phyloP scores from a whole-genome alignment of 2,329 filamentous ascomycete genomes.

The Cladosporium colombiae region DNA sequence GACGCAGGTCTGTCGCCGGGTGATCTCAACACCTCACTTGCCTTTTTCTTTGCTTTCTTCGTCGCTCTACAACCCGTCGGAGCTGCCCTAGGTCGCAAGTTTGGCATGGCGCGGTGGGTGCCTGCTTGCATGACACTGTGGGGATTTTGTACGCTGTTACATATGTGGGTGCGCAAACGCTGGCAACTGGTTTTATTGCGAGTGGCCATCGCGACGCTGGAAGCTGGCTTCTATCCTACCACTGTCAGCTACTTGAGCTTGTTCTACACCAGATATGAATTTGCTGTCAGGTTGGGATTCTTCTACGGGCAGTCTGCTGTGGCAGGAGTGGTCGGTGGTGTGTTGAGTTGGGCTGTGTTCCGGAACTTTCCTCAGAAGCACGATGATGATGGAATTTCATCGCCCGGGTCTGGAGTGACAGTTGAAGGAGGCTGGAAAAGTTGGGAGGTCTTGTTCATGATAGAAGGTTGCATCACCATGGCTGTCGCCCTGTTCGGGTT shows the following conservation, averaged over 20 bases:
- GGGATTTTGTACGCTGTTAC: constrained; percentile 52
- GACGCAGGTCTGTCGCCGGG: constrained; percentile 55
- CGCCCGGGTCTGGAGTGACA: background rate
- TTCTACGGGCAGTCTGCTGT: constrained; percentile 61
- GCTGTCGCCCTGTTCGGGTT: constrained; percentile 50
- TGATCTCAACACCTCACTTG: constrained; percentile 58
- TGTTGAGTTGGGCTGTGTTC: constrained; percentile 55
- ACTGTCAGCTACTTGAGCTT: constrained; percentile 60
- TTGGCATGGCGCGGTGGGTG: constrained; percentile 58
- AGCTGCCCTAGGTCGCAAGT: constrained; percentile 59
- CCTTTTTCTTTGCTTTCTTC: constrained; percentile 60
- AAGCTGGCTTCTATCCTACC: constrained; percentile 62
- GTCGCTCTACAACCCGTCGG: constrained; percentile 60
- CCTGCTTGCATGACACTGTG: constrained; percentile 58
- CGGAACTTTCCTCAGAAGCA: constrained; percentile 39
- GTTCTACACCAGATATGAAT: constrained; percentile 61
- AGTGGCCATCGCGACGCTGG: constrained; percentile 49
- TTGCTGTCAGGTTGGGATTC: constrained; percentile 54
- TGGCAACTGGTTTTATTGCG: constrained; percentile 52
- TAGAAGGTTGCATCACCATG: constrained; percentile 52
- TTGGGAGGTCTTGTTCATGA: constrained; percentile 54
- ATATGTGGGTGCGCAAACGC: constrained; percentile 48
- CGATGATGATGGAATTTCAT: background rate
- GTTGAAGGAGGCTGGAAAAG: constrained; percentile 41
- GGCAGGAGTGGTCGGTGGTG: constrained; percentile 58